Conservation (phyloP, 2,329 filamentous ascomycete species). For the Acrodontium crateriforme region DNA sequence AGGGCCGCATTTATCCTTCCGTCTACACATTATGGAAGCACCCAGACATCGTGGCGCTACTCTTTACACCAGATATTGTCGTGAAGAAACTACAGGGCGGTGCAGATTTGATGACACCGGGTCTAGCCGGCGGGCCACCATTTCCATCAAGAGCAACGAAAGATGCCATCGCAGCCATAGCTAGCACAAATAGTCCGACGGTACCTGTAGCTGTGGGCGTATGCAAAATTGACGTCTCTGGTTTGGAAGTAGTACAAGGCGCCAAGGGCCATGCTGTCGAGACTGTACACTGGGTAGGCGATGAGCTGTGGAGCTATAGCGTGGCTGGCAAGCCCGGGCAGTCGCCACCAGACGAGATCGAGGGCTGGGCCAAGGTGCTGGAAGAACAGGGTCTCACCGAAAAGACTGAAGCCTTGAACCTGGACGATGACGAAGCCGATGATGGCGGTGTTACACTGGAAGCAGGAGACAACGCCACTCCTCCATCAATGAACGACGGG, state of each 20-base stretch:
- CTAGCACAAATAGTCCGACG: constrained; percentile 43
- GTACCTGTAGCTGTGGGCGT: constrained; percentile 51
- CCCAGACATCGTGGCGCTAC: constrained; percentile 44
- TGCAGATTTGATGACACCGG: constrained; percentile 56
- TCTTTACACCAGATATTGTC: constrained; percentile 49
- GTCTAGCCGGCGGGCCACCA: constrained; percentile 49
- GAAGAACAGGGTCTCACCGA: constrained; percentile 24
- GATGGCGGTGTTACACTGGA: constrained; percentile 34
- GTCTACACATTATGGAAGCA: constrained; percentile 57
- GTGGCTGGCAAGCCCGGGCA: constrained; percentile 39
- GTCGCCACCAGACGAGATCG: constrained; percentile 38
- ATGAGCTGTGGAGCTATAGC: constrained; percentile 56
- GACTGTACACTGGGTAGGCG: constrained; percentile 53
- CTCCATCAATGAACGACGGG: constrained; percentile 17
- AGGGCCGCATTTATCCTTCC: constrained; percentile 39
- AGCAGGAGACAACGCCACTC: constrained; percentile 10
- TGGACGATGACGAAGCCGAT: constrained; percentile 29
- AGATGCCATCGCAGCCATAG: constrained; percentile 49
- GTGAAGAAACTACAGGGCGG: constrained; percentile 50
- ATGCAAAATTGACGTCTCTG: constrained; percentile 50
- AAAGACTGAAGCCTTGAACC: constrained; percentile 28
- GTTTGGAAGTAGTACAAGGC: constrained; percentile 42
- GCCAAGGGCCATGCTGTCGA: constrained; percentile 51
- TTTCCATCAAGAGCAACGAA: constrained; percentile 46
- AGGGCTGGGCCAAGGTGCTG: constrained; percentile 34